Base-by-base conservation (phyloP, 352 stramenopile species). In the Discostella stelligera region DNA sequence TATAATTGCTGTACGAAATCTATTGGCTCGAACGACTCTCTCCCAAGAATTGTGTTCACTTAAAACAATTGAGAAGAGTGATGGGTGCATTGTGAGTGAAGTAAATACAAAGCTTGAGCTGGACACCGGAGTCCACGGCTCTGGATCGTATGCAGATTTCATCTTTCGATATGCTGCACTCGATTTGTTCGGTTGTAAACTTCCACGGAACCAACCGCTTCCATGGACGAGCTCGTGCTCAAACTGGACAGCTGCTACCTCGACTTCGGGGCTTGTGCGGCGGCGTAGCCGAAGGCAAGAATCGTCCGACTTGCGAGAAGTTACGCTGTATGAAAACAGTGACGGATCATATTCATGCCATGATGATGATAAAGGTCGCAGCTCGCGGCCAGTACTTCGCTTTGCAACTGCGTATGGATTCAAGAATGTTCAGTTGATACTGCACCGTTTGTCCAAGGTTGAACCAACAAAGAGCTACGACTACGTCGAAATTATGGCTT, bases 401-500 rank as follows among this genome's bases (percentile, higher is more conserved):
- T 98, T 98, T 83, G 95, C 95, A 41, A 90, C 97, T 54, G 95
- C 95, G 11, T 98, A 98, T 79, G 96, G 96, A 11, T 98, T 98
- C 85, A 95, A 97, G 77, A 98, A 98, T 68, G 97, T 98, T 49
- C 96, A 99, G 89, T 90, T 91, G 21, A 94, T 98, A 72, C 94
- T 98, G 76, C 95, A 94, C 71, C 94, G 96, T 74, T 49, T 87
- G 25, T 71, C 68, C 3, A 79, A 77, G 27, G 61, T 75, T 37
- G 11, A 65, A 69, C 39, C 46, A 52, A 61, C 41, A 27, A 66
- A 79, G 41, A 46, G 13, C 14, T 80, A 70, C 84, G 90, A 98
- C 85, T 99, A 98, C 85, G 94, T 99, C 10, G 97, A 99, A 88
- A 95, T 98, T 71, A 99, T 99, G 96, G 97, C 97, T 54, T 99